A percentile compares a stretch with the other conserved stretches of the same genome.
Evolutionary conservation across 176 grass and related monocot genomes (phyloP).

Genomic region (Bothriochloa decipiens): DNA sequence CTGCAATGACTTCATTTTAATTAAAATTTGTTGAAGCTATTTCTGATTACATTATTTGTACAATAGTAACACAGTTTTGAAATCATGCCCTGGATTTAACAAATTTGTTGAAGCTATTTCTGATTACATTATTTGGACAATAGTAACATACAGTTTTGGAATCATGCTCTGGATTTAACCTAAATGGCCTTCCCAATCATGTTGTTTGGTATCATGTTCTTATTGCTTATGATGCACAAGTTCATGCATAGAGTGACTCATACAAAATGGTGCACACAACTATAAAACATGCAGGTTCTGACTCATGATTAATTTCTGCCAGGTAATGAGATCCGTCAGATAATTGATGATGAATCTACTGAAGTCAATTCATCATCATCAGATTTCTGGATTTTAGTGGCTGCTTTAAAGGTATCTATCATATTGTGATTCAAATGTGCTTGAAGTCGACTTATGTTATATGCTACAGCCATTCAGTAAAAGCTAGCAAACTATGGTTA

Average conservation of each 20-base stretch:
- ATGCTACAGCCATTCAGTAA: neutral
- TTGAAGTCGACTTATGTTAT: neutral
- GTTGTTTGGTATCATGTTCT: neutral
- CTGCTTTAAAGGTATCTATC: conserved; percentile 86
- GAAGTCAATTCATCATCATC: conserved; percentile 75
- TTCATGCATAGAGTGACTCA: neutral
- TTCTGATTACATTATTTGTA: no score
- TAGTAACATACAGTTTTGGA: neutral
- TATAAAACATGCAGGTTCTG: conserved; percentile 22
- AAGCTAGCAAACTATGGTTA: neutral
- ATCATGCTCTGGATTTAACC: neutral
- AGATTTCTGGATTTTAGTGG: conserved; percentile 97
- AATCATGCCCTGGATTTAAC: no score
- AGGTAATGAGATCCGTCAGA: conserved; percentile 73
- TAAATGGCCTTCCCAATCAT: neutral
- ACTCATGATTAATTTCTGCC: conserved; percentile 35
- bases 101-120: neutral
- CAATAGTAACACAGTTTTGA: no score
- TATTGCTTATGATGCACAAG: neutral
- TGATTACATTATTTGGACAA: neutral
- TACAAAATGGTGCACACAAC: neutral
- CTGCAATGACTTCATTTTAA: no score
- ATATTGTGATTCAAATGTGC: conserved; percentile 9
- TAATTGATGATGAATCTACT: conserved; percentile 77
- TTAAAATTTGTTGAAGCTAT: neutral